Base-by-base conservation (phyloP, 768 basidiomycete species). In the Naganishia onofrii region DNA sequence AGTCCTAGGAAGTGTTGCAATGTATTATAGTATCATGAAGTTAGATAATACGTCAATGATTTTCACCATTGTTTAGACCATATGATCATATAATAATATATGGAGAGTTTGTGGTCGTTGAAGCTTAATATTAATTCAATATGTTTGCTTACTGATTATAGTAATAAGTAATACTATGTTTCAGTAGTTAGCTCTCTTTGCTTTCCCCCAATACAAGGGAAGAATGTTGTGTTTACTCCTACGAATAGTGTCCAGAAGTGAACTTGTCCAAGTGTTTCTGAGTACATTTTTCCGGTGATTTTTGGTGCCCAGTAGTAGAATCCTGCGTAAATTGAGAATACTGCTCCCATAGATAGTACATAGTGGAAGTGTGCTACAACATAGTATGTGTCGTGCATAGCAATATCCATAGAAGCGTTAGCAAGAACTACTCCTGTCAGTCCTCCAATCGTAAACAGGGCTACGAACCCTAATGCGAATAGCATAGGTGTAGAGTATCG, bases 291-390 rank as follows among this genome's bases (percentile, higher is more conserved):
- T 38, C 74, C 72, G 51, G 74, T 72, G 34, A 72, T 74, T 70
- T 72, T 75, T 53, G 71, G 70, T 36, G 66, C 46, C 67, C 72
- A 74, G 70, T 70, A 74, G 67, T 72, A 74, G 69, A 68, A 74
- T 60, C 68, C 70, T 21, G 66, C 64, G 46, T 74, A 74, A 46
- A 74, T 68, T 72, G 53, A 66, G 55, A 73, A 75, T 67, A 74
- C 70, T 34, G 71, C 72, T 51, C 70, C 70, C 73, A 72, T 74
- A 55, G 71, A 70, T 56, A 73, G 58, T 29, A 71, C 71, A 46
- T 74, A 70, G 51, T 72, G 72, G 66, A 73, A 74, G 69, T 75
- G 70, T 17, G 72, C 71, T 23, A 72, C 71, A 58, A 34, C 54
- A 15, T 71, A 71, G 46, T 71, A 71, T 56, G 71, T 68, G 19